phyloP scores from a whole-genome alignment of 202 grass and related monocot species.

The Thinopyrum obtusiflorum region DNA sequence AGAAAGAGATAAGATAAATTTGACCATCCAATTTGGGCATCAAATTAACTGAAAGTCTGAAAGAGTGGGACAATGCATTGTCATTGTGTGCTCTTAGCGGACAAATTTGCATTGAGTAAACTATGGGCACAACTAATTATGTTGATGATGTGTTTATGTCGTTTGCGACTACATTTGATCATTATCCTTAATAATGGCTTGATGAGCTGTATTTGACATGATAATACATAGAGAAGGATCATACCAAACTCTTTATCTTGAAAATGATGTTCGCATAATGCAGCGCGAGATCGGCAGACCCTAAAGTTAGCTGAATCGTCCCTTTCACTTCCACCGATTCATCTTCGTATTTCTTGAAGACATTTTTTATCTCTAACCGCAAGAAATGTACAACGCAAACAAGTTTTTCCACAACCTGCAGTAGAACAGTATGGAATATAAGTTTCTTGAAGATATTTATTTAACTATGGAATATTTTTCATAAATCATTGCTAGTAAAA shows the following conservation, averaged over 20 bases:
- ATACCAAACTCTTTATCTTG: conserved; percentile 56
- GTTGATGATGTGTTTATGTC: background rate
- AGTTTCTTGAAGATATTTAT: no score
- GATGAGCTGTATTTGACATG: background rate
- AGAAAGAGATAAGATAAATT: background rate
- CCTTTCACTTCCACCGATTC: conserved; percentile 15
- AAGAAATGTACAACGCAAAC: conserved; percentile 56
- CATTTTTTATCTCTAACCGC: conserved; percentile 45
- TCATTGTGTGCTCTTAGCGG: background rate
- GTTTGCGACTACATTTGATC: background rate
- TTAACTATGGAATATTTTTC: background rate
- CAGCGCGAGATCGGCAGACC: conserved; percentile 49
- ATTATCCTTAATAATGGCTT: background rate
- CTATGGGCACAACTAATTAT: background rate
- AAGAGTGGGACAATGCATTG: background rate
- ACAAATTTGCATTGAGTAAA: background rate
- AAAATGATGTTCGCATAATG: conserved; percentile 72
- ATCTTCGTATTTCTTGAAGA: conserved; percentile 38
- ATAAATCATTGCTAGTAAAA: conserved; percentile 9
- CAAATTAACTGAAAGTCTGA: background rate
- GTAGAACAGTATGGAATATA: conserved; percentile 4
- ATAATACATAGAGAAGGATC: background rate
- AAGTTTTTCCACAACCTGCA: conserved; percentile 59
- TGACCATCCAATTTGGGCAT: background rate
- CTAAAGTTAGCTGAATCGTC: conserved; percentile 37